Conservation (phyloP, 495 filamentous ascomycete species). For the Margaritispora aquatica region DNA sequence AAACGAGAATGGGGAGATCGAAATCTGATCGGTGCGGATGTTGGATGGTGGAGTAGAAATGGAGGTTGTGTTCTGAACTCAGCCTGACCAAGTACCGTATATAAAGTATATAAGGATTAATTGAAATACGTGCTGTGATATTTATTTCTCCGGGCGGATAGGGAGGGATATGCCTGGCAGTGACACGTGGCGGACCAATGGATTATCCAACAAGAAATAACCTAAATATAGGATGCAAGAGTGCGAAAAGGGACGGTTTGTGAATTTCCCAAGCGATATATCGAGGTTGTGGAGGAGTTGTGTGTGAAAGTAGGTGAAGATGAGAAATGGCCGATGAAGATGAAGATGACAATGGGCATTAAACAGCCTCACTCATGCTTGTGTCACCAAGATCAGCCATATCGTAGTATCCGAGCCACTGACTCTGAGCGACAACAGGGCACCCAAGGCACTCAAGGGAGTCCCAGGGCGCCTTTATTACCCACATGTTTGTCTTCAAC, state of each 20-base stretch:
- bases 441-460: background rate
- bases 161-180: background rate
- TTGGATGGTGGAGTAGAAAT: background rate
- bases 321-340: background rate
- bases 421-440: background rate
- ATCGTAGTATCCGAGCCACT: background rate
- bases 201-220: slow-evolving; percentile 11
- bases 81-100: background rate
- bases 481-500: background rate
- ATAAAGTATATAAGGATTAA: no score
- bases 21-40: background rate
- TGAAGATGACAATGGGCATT: background rate
- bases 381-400: background rate
- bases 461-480: background rate
- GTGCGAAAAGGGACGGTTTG: background rate
- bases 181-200: slow-evolving; percentile 19
- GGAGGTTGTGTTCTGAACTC: background rate
- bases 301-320: no score
- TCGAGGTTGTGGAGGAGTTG: background rate
- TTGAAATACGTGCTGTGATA: background rate
- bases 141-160: slow-evolving; percentile 1
- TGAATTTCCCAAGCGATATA: background rate
- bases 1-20: background rate
- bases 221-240: slow-evolving; percentile 14
- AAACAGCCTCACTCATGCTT: no score